Evolutionary conservation across 768 basidiomycete genomes (phyloP), one percentile per base, ranked within the genome.

Genomic region (Pisolithus tinctorius): DNA sequence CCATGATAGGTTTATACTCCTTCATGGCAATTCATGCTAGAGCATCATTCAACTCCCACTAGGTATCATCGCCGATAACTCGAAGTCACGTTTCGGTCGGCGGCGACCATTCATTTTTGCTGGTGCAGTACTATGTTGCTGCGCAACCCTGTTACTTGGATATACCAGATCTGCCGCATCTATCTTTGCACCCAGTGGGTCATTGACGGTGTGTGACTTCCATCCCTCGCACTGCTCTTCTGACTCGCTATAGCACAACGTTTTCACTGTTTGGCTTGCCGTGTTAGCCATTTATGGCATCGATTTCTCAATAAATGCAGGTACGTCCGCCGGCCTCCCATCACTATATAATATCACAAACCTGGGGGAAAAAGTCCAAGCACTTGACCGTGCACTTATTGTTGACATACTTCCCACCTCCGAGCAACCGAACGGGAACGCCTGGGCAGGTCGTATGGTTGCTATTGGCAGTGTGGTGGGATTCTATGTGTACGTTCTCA

Each of bases 401-500:
- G 90, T 98, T 1, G 94, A 98, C 63, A 87, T 79, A 0, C 67
- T 95, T 4, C 85, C 92, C 0, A 71, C 86, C 0, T 63, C 77
- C 1, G 73, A 81, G 25, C 94, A 98, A 65, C 82, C 93, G 6
- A 72, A 78, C 9, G 93, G 88, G 1, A 96, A 94, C 62, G 94
- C 94, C 0, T 98, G 94, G 94, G 94, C 92, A 0, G 91, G 89
- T 0, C 74, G 87, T n/a, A 94, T 96, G 91, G 71, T 88, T 42
- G 90, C 89, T 1, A 60, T 93, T 26, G 94, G 94, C 10, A 83
- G 88, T 50, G 84, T 95, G 0, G 72, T 83, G 2, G 93, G 93
- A 0, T 95, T 93, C 66, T 95, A 88, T 61, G 75, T 90, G 93
- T 93, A 58, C 13, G 11, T 31, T 31, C n/a, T 42, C 11, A 2